These are phyloP conservation scores for Oryza nivara DNA, from an alignment of 176 grass and related monocot genomes.

Conservation along the genomic window DNA sequence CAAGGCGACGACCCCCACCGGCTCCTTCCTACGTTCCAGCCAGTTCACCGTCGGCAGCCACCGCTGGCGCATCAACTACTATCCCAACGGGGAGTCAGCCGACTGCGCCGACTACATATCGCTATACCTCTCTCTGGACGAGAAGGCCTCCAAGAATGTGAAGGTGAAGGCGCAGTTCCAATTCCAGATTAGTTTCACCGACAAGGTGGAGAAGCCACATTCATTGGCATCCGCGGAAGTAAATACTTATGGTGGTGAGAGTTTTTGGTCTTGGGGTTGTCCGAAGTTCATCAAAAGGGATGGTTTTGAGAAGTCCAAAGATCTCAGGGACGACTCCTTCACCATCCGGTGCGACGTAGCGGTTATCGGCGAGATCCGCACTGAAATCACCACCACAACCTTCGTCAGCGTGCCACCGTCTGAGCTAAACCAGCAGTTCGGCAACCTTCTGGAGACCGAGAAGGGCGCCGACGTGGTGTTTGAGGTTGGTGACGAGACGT, in stretches of 20 bases:
- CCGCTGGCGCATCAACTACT: constrained; percentile 24
- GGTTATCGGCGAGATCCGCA: neutral
- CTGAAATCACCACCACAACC: too few species aligned
- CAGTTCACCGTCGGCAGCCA: too few species aligned
- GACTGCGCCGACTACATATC: neutral
- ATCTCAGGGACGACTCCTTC: neutral
- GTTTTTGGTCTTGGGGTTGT: neutral
- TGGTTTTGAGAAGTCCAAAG: neutral
- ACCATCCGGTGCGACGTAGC: neutral
- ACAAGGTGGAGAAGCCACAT: neutral
- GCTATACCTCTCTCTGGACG: neutral
- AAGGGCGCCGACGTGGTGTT: too few species aligned
- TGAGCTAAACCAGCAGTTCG: neutral
- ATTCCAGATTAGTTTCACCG: too few species aligned
- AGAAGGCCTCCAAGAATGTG: neutral
- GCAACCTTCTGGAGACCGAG: too few species aligned
- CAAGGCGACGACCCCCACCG: too few species aligned
- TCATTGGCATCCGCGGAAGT: neutral
- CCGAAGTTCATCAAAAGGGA: neutral
- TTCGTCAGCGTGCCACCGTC: neutral
- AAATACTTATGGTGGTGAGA: fast-evolving
- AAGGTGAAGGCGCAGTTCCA: neutral
- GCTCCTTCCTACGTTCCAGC: too few species aligned
- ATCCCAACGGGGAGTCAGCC: constrained; percentile 6
- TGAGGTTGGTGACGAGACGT: too few species aligned